These are phyloP conservation scores for Candida sojae DNA, from an alignment of 1,139 yeast species.

Conservation along the genomic window DNA sequence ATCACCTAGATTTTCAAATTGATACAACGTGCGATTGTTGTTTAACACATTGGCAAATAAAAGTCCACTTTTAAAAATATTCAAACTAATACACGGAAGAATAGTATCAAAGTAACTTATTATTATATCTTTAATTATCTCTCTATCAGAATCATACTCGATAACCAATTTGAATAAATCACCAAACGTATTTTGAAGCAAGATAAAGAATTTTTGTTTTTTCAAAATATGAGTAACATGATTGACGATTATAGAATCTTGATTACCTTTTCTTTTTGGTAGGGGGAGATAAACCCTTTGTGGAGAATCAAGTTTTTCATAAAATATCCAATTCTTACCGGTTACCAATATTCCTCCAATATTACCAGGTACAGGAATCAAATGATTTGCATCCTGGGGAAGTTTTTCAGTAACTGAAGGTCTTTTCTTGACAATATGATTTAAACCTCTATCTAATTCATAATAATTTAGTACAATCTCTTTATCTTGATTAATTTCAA, in stretches of 20 bases:
- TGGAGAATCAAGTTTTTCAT: conserved; percentile 19
- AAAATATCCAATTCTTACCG: conserved; percentile 31
- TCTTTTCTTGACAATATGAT: conserved; percentile 60
- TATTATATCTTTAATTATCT: conserved; percentile 37
- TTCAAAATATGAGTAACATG: conserved; percentile 66
- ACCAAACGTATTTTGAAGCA: conserved; percentile 72
- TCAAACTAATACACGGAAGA: conserved; percentile 54
- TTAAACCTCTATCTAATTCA: conserved; percentile 84
- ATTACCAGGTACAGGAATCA: conserved; percentile 36
- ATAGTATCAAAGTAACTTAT: conserved; percentile 72
- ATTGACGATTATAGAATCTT: conserved; percentile 44
- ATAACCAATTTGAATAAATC: conserved; percentile 74
- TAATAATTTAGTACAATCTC: conserved; percentile 55
- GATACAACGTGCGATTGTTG: conserved; percentile 67
- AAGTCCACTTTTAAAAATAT: conserved; percentile 74
- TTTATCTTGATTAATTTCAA: conserved; percentile 50
- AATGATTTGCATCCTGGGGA: conserved; percentile 29
- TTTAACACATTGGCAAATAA: conserved; percentile 66
- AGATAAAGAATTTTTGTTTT: conserved; percentile 64
- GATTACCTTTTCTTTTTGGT: conserved; percentile 41
- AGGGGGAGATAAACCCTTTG: conserved; percentile 27
- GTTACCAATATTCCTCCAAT: conserved; percentile 44
- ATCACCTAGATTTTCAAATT: conserved; percentile 73
- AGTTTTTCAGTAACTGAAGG: conserved; percentile 37
- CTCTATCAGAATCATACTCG: conserved; percentile 37